Conservation (phyloP, 2,329 filamentous ascomycete species). For the Colletotrichum eremochloae region DNA sequence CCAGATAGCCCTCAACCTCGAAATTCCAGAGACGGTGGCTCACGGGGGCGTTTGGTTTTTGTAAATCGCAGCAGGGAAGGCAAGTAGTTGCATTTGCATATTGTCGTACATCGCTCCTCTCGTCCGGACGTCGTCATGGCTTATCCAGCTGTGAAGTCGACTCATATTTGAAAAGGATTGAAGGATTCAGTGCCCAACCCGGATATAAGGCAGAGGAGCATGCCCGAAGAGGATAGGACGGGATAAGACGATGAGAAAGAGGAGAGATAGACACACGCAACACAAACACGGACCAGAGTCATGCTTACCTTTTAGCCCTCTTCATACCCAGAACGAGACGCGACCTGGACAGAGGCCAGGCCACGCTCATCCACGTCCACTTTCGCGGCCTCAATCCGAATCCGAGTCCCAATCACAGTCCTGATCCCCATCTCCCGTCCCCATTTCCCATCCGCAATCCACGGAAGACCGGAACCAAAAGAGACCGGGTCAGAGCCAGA, state of each 20-base stretch:
- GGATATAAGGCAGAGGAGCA: slow-evolving; percentile 23
- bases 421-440: not conserved
- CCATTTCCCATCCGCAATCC: not conserved
- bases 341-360: slow-evolving; percentile 24
- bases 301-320: slow-evolving; percentile 23
- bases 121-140: not conserved
- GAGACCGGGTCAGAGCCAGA: slow-evolving; percentile 13
- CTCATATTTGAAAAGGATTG: slow-evolving; percentile 9
- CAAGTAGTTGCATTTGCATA: not conserved
- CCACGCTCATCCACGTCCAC: slow-evolving; percentile 17
- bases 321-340: slow-evolving; percentile 22
- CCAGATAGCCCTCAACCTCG: slow-evolving; percentile 21
- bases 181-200: slow-evolving; percentile 21
- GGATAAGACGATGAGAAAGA: not conserved
- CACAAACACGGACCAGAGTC: slow-evolving; percentile 27
- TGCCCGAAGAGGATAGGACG: slow-evolving; percentile 1
- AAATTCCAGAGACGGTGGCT: not conserved
- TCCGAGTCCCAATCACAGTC: not conserved
- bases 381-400: not conserved
- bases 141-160: slow-evolving; percentile 14
- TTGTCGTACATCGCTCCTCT: not conserved
- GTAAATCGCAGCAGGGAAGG: not conserved
- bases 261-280: slow-evolving; percentile 4
- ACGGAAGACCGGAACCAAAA: slow-evolving; percentile 13
- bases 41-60: not conserved